These are phyloP conservation scores for Condylostoma magnum DNA, from an alignment of 169 alveolate species.

Conservation along the genomic window DNA sequence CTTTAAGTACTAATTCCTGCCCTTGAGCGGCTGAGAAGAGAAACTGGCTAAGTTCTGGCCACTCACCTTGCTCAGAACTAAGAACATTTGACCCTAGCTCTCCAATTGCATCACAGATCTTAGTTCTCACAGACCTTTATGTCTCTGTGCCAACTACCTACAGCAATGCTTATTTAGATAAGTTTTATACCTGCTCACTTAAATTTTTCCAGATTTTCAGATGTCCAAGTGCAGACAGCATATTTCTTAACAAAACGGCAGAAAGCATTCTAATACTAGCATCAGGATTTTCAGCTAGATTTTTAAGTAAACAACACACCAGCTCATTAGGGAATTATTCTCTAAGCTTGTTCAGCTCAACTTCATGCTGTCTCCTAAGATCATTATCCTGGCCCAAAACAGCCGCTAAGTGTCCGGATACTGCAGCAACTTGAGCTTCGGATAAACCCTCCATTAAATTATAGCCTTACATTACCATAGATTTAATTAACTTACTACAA, in stretches of 20 bases:
- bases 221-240: constrained; percentile 2
- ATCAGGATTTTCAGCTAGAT: neutral
- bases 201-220: constrained; percentile 15
- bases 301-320: neutral
- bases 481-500: neutral
- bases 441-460: constrained; percentile 34
- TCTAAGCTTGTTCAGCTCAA: neutral
- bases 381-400: constrained; percentile 19
- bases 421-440: constrained; percentile 20
- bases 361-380: constrained; percentile 12
- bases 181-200: neutral
- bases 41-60: constrained; percentile 10
- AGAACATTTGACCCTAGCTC: neutral
- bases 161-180: neutral
- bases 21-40: neutral
- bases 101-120: constrained; percentile 8
- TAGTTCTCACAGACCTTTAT: neutral
- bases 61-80: neutral
- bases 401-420: neutral
- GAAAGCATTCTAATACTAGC: neutral
- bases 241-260: constrained; percentile 21
- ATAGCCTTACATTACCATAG: too few species aligned
- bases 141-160: neutral
- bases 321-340: constrained; percentile 8
- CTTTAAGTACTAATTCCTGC: neutral